These are phyloP conservation scores for Zasmidium citrigriseum DNA, from an alignment of 2,329 filamentous ascomycete genomes.

Conservation along the genomic window DNA sequence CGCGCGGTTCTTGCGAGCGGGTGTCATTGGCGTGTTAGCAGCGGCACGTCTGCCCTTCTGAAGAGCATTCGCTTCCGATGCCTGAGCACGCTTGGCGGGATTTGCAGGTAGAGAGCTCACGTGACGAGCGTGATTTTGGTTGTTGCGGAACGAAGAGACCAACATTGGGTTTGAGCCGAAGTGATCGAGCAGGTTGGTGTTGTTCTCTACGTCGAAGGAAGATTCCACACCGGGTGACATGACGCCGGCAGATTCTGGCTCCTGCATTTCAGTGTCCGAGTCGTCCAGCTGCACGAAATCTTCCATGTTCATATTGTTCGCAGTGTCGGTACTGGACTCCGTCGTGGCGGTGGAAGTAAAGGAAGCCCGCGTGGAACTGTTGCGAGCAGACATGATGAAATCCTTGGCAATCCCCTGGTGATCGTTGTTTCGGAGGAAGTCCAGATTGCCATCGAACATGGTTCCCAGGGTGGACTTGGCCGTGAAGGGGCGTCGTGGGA, in stretches of 20 bases:
- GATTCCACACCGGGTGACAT: too few species aligned
- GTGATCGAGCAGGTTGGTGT: constrained; percentile 59
- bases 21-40: constrained; percentile 68
- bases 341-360: constrained; percentile 53
- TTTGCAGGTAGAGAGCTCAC: constrained; percentile 60
- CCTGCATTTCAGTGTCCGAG: constrained; percentile 34
- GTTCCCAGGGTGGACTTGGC: constrained; percentile 34
- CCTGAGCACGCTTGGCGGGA: constrained; percentile 63
- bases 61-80: constrained; percentile 60
- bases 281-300: constrained; percentile 31
- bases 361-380: constrained; percentile 44
- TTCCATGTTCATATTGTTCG: constrained; percentile 26
- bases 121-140: constrained; percentile 53
- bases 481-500: constrained; percentile 33
- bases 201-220: too few species aligned
- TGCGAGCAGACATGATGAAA: constrained; percentile 36
- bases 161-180: constrained; percentile 63
- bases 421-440: constrained; percentile 71
- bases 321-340: constrained; percentile 19
- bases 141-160: constrained; percentile 74
- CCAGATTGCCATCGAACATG: constrained; percentile 41
- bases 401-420: constrained; percentile 53
- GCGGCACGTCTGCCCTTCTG: constrained; percentile 67
- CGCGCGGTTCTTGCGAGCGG: constrained; percentile 54
- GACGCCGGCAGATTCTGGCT: constrained; percentile 52